Evolutionary conservation across 352 stramenopile species (phyloP), one percentile per base, ranked within the genome.

Genomic region (Phytopythium sindhum): DNA sequence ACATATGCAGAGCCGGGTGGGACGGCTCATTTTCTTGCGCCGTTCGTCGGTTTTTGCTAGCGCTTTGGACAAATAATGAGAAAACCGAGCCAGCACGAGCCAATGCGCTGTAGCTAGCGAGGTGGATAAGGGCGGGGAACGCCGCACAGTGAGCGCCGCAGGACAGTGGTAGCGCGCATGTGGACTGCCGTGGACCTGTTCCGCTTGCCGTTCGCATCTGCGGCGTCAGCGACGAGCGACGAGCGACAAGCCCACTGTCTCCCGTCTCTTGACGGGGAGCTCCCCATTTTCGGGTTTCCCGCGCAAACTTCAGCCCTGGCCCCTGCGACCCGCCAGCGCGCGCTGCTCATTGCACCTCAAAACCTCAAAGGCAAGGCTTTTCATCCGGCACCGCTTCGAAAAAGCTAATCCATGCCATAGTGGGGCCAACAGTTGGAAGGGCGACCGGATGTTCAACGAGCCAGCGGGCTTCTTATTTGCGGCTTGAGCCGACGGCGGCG

Each of bases 251-350:
- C 48, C 48, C 24, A 55, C 47, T 51, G 21, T 26, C 24, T 11
- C 44, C 44, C 44, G 21, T 53, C 47, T 53, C 47, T 53, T 19
- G 21, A 44, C 31, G 12, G 17, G 19, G 52, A 26, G 52, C 31
- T 26, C n/a, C 28, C 2, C 51, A 35, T 57, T 57, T 42, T 39
- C 28, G 8, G 50, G 11, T 58, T 57, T 58, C 52, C 52, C 52
- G 52, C 52, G 52, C 52, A 58, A 58, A 45, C 21, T 58, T 29
- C 21, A 44, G 52, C 21, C 33, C 33, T 39, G 33, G 33, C 33
- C 41, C 41, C 17, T 45, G 41, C 41, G 41, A 45, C 41, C 41
- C 41, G 21, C 4, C 48, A 35, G 48, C 24, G 28, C 19, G 11
- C 9, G 31, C 29, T 35, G 24, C 12, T 35, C 24, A 24, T 55